Base-by-base conservation (phyloP, 805 yeast genomes). In the Cyberlindnera samutprakarnensis region DNA sequence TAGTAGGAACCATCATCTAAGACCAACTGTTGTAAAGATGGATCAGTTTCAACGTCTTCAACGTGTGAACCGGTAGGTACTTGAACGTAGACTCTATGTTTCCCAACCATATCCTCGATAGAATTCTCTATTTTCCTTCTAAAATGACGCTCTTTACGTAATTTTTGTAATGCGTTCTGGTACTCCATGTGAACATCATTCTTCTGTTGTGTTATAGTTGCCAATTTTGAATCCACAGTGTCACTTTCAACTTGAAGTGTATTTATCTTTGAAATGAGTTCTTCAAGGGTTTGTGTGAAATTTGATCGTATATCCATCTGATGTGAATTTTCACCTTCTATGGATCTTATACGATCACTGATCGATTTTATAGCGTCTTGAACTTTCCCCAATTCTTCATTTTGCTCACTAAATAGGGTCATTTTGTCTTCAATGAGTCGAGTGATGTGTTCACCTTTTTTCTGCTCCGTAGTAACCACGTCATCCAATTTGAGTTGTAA, bases 91-190 rank as follows among this genome's bases (percentile, higher is more conserved):
- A 47, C 51, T 13, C 68, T 46, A 5, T 60, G 45, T 16, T 46
- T 49, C 1, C 64, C 64, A 15, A 46, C 39, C 17, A 54, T 32
- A 33, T 63, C 66, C 32, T 61, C 61, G 13, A 74, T 72, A 1
- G 71, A 59, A 42, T 71, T 70, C 46, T 73, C 76, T 24, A 74
- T 47, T 8, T 60, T 55, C 40, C 68, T 57, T 35, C 68, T 56
- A 19, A 65, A 57, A 5, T 43, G 45, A 20, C 53, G 54, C 39
- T 65, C 68, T 20, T 53, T 55, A 14, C 54, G 51, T 23, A 57
- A 38, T 37, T 62, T 65, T 4, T 38, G 44, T 14, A 38, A 36
- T 7, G 56, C 37, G 5, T 37, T 42, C 20, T 51, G 36, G 36
- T 57, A 58, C 2, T 25, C 25, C 2, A 18, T 18, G 23, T 48